Base-by-base conservation (phyloP, 306 rosid genomes). In the Oxytropis ochrocephala region DNA sequence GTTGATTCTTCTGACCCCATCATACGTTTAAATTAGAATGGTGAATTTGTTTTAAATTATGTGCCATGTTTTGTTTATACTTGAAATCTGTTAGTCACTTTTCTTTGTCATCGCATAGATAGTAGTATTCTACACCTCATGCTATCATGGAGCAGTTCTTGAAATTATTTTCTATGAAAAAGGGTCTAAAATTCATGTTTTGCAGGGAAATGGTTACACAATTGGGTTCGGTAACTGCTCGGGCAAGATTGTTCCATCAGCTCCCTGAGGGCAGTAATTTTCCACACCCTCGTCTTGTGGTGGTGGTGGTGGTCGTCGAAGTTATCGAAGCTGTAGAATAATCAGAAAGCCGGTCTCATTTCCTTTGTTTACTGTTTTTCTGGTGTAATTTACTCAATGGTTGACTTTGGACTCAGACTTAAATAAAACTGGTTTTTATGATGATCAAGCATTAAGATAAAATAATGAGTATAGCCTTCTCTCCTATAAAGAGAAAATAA, bases 181-280 rank as follows among this genome's bases (percentile, higher is more conserved):
- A 64, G 11, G 32, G 43, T 78, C 32, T 74, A 30, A 74, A 64
- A 32, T 44, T 36, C 0, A 57, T 59, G 69, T 48, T 64, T 69
- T 79, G 79, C 88, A 88, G 98, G 98, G 98, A 43, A 48, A 82
- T 51, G 89, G 88, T 54, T 90, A 89, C 92, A 92, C 79, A 13
- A 58, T 92, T 50, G 98, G 98, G 33, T 92, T 92, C 10, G 96
- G 98, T 5, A 82, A 77, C 12, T 92, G 98, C 87, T 56, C 86
- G 0, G 98, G 98, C 55, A 92, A 86, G 85, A 65, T 92, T 67
- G 72, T 79, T 49, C 96, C 97, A 11, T 39, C 96, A 35, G 76
- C 79, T 42, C 80, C 82, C 11, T 86, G 77, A 84, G 36, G 63
- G 32, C 21, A 42, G 7, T 41, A 16, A 14, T 75, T 61, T 57